Base-by-base conservation (phyloP, 2,329 filamentous ascomycete genomes). In the Corynespora cassiicola region DNA sequence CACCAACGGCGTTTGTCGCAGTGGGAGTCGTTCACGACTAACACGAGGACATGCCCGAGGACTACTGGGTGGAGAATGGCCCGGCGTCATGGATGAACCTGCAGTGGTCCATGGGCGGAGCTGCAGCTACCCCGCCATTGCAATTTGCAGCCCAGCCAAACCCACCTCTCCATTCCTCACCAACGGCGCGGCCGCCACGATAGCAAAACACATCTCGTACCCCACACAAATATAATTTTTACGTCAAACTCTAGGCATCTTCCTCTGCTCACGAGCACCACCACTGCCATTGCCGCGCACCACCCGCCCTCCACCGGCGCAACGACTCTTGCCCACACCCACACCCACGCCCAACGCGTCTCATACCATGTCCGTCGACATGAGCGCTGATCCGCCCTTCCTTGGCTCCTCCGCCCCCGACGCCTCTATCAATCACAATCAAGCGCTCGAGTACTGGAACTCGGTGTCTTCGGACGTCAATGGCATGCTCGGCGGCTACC, bases 401-500 rank as follows among this genome's bases (percentile, higher is more conserved):
- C 10, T 30, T 27, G 33, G 40, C n/a, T 27, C 52, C 19, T 24
- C 36, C 35, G 51, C 50, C 14, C 60, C 65, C 22, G 74, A 77
- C 53, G 68, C 72, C 32, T 62, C 68, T 12, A 76, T 77, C 56
- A 56, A 75, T 56, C 63, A 71, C 45, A 49, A 59, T 24, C 65
- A 65, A 16, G 71, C 74, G 18, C 57, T 77, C 31, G 54, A 55
- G 36, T 80, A 82, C 68, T 82, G 78, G 79, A 71, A 73, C 45
- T 58, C 60, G 23, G 73, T 79, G 40, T 68, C 74, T 23, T 70
- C 78, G 8, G 76, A 78, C 44, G 76, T 80, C 47, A 79, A 86
- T 54, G 88, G 89, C 59, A 91, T 94, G 85, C 84, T 95, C 2
- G 90, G 89, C 45, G 88, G 79, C 41, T 91, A 68, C 74, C 81